Conservation (phyloP, 139 green algal genomes). For the Pleodorina starrii region DNA sequence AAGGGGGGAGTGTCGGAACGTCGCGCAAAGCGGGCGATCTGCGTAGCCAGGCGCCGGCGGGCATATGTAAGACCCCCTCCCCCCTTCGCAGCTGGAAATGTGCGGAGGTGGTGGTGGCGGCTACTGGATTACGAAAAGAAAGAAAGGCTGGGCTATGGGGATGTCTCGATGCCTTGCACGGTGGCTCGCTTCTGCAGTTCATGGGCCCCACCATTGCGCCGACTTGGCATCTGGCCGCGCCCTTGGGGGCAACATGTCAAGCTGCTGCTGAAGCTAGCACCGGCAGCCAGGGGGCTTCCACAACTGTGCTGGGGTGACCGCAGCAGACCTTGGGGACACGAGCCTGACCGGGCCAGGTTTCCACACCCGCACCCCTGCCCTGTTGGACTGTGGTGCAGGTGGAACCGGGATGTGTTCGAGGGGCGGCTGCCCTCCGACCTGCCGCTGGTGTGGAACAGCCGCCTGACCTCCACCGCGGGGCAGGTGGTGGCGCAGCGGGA, state of each 20-base stretch:
- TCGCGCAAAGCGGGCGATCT: too few relatives aligned
- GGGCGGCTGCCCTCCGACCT: constrained; percentile 62
- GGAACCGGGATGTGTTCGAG: constrained; percentile 71
- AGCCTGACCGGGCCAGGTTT: too few relatives aligned
- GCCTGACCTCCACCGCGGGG: constrained; percentile 68
- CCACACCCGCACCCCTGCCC: not conserved
- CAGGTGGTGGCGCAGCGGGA: constrained; percentile 34
- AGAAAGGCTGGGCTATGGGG: too few relatives aligned
- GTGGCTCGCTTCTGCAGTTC: not conserved
- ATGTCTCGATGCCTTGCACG: too few relatives aligned
- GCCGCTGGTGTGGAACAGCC: constrained; percentile 72
- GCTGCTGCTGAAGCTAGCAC: not conserved
- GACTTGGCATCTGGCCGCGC: not conserved
- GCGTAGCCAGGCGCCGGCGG: too few relatives aligned
- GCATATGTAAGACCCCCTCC: too few relatives aligned
- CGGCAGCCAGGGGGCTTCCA: not conserved
- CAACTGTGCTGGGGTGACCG: too few relatives aligned
- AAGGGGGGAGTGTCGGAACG: too few relatives aligned
- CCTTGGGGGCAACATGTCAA: not conserved
- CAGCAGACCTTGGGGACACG: too few relatives aligned
- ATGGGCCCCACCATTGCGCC: not conserved
- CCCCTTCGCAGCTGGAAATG: too few relatives aligned
- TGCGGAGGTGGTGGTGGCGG: too few relatives aligned
- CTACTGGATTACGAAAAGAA: too few relatives aligned
- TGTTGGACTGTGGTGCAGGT: constrained; percentile 16